phyloP scores from a whole-genome alignment of 176 grass and related monocot genomes.

The Paspalum vaginatum region DNA sequence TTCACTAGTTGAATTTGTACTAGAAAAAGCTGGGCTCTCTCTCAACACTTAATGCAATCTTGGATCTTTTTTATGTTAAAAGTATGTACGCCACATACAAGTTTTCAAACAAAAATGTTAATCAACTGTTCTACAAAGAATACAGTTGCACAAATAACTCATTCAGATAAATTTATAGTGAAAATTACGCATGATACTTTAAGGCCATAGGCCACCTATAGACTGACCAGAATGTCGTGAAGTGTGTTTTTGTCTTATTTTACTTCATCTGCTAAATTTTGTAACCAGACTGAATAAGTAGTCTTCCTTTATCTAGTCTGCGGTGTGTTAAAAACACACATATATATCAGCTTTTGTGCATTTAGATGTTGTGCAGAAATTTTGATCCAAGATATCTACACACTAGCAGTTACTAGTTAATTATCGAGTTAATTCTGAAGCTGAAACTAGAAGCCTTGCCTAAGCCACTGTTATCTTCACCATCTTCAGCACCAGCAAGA shows the following conservation, averaged over 20 bases:
- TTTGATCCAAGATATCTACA: neutral
- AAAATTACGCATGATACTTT: neutral
- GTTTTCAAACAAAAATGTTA: neutral
- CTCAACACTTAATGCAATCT: neutral
- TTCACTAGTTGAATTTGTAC: neutral
- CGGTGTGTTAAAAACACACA: neutral
- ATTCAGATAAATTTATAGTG: neutral
- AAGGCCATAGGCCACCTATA: neutral
- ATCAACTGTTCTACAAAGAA: constrained; percentile 13
- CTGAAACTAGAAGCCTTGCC: constrained; percentile 3
- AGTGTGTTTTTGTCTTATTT: neutral
- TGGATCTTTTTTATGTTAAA: neutral
- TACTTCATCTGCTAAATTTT: neutral
- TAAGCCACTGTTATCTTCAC: neutral
- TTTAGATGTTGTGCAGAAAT: neutral
- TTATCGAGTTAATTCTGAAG: neutral
- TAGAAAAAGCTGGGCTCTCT: constrained; percentile 11
- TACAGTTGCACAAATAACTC: neutral
- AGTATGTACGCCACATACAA: neutral
- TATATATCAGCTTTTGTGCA: neutral
- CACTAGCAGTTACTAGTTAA: neutral
- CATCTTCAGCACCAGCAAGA: constrained; percentile 73
- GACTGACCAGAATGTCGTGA: neutral
- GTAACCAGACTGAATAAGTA: constrained; percentile 9
- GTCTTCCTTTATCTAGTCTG: neutral